Evolutionary conservation across 2,329 filamentous ascomycete genomes (phyloP).

Genomic region (Ophiosphaerella narmari): DNA sequence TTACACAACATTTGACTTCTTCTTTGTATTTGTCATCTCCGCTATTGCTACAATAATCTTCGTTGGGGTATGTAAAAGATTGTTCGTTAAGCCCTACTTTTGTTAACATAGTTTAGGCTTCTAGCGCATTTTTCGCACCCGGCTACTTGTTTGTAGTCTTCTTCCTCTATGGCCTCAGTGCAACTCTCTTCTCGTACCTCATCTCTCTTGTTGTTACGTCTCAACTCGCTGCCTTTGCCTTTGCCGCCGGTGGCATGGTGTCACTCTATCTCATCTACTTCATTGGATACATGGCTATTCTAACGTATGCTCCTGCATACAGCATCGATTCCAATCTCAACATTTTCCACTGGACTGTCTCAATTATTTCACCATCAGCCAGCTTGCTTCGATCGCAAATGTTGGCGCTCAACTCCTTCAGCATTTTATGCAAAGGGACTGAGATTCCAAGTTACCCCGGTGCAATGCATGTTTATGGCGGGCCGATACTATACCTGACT

Average conservation of each 20-base stretch:
- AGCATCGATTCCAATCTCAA: conserved; percentile 70
- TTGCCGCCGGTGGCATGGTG: conserved; percentile 77
- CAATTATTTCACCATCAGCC: conserved; percentile 74
- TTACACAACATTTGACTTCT: conserved; percentile 79
- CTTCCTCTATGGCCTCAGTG: conserved; percentile 77
- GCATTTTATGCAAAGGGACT: conserved; percentile 69
- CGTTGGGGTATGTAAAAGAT: conserved; percentile 51
- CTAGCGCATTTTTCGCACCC: conserved; percentile 73
- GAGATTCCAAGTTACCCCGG: conserved; percentile 70
- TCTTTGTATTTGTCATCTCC: conserved; percentile 70
- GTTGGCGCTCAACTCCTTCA: conserved; percentile 81
- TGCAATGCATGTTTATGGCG: conserved; percentile 75
- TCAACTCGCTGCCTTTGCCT: conserved; percentile 83
- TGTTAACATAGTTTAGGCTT: conserved; percentile 46
- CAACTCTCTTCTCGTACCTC: conserved; percentile 77
- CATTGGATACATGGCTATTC: conserved; percentile 58
- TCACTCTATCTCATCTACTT: conserved; percentile 55
- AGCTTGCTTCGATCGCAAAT: conserved; percentile 77
- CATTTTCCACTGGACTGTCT: conserved; percentile 75
- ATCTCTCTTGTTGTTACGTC: conserved; percentile 79
- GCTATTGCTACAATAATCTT: conserved; percentile 72
- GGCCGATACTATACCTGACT: conserved; percentile 81
- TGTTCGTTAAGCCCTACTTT: too few species aligned
- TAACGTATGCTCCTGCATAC: conserved; percentile 74
- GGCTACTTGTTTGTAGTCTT: conserved; percentile 83